phyloP scores from a whole-genome alignment of 805 yeast genomes.

The Cyberlindnera xylosilytica region DNA sequence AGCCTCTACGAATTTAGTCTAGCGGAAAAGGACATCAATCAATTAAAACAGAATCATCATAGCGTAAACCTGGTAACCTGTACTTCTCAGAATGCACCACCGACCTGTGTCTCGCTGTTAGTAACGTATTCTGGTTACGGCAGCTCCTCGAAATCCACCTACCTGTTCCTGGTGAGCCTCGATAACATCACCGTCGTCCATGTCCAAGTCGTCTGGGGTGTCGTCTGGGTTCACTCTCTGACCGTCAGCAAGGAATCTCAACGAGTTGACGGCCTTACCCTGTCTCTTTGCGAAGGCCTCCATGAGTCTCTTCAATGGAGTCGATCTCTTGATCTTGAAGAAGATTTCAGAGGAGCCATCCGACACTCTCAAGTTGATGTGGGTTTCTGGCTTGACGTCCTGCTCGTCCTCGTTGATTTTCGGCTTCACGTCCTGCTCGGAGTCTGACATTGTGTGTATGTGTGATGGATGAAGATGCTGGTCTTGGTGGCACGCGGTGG shows the following conservation, averaged over 20 bases:
- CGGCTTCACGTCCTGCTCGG: conserved; percentile 34
- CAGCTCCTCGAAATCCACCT: no score
- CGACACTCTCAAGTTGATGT: conserved; percentile 89
- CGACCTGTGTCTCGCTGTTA: conserved; percentile 17
- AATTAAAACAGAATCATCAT: neutral
- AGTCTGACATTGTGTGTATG: conserved; percentile 25
- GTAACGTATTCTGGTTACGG: no score
- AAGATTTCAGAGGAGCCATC: conserved; percentile 93
- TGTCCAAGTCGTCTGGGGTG: conserved; percentile 89
- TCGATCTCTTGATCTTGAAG: conserved; percentile 90
- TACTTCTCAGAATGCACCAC: conserved; percentile 13
- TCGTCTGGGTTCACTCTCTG: conserved; percentile 82
- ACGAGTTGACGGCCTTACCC: conserved; percentile 77
- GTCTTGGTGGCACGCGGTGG: neutral
- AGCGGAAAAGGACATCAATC: neutral
- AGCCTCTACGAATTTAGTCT: no score
- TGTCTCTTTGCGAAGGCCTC: conserved; percentile 98
- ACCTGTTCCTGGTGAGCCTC: conserved; percentile 97
- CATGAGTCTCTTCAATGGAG: conserved; percentile 91
- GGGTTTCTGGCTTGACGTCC: conserved; percentile 67
- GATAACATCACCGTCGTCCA: conserved; percentile 94
- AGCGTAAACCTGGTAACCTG: neutral
- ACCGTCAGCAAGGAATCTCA: conserved; percentile 92
- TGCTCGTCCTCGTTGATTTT: conserved; percentile 31
- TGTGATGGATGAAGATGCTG: neutral